Conservation (phyloP, 192 early-diverging fungal species). For the Backusella parvicylindrica region DNA sequence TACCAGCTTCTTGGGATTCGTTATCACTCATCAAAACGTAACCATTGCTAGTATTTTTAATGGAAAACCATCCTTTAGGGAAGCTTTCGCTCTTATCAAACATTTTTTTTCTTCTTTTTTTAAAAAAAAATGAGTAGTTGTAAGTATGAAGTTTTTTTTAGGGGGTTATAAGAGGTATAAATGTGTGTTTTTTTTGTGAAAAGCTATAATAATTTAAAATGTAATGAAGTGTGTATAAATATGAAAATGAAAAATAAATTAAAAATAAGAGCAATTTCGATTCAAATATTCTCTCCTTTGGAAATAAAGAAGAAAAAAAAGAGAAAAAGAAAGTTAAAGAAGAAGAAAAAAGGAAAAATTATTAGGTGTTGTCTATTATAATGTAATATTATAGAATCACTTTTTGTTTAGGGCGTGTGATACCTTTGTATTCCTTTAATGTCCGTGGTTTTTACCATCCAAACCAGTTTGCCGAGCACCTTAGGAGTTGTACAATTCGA, state of each 20-base stretch:
- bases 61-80: constrained; percentile 36
- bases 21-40: constrained; percentile 23
- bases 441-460: background rate
- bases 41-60: constrained; percentile 27
- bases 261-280: background rate
- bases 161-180: constrained; percentile 4
- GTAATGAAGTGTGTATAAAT: background rate
- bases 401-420: background rate
- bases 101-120: background rate
- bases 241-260: constrained; percentile 1
- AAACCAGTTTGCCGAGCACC: background rate
- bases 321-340: background rate
- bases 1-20: constrained; percentile 16
- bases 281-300: background rate
- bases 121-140: background rate
- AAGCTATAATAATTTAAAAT: background rate
- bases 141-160: background rate
- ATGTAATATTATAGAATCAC: background rate
- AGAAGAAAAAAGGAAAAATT: background rate
- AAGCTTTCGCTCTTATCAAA: constrained; percentile 21
- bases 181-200: background rate
- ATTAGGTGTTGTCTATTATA: background rate
- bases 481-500: background rate
- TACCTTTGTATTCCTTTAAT: background rate
- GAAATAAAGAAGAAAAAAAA: background rate